Conservation (phyloP, 345 rosid species). For the Arabis hirsuta region DNA sequence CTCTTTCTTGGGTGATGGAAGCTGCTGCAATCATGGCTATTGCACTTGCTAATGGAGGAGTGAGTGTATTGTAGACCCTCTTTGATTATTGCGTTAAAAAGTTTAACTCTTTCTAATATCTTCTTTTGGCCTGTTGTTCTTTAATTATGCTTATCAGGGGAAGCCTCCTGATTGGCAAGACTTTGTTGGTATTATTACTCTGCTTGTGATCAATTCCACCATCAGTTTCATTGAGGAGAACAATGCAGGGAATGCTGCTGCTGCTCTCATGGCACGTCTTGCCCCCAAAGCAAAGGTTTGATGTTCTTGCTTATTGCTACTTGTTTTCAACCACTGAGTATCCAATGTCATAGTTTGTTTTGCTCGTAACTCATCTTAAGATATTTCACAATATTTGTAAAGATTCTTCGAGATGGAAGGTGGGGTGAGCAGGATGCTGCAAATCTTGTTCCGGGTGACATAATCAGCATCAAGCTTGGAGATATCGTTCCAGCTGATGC, state of each 20-base stretch:
- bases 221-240: conserved; percentile 97
- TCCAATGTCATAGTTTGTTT: background rate
- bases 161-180: conserved; percentile 99
- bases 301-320: conserved; percentile 24
- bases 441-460: conserved; percentile 89
- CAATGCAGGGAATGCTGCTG: conserved; percentile 97
- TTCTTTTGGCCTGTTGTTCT: conserved; percentile 17
- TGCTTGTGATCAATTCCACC: conserved; percentile 91
- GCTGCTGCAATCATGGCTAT: conserved; percentile 99
- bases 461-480: conserved; percentile 87
- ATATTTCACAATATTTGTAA: background rate
- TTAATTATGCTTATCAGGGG: conserved; percentile 52
- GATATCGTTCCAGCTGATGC: conserved; percentile 99
- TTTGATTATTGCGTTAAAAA: background rate
- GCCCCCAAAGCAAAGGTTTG: conserved; percentile 95
- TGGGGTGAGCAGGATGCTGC: conserved; percentile 97
- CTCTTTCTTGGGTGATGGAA: conserved; percentile 99
- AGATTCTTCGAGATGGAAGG: conserved; percentile 97
- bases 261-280: conserved; percentile 97
- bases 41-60: conserved; percentile 99
- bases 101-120: background rate
- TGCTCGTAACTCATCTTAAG: background rate
- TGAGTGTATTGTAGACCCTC: conserved; percentile 43
- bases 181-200: conserved; percentile 89
- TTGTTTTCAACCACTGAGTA: background rate